These are phyloP conservation scores for Debaryomyces nepalensis DNA, from an alignment of 1,139 yeast species.

Conservation along the genomic window DNA sequence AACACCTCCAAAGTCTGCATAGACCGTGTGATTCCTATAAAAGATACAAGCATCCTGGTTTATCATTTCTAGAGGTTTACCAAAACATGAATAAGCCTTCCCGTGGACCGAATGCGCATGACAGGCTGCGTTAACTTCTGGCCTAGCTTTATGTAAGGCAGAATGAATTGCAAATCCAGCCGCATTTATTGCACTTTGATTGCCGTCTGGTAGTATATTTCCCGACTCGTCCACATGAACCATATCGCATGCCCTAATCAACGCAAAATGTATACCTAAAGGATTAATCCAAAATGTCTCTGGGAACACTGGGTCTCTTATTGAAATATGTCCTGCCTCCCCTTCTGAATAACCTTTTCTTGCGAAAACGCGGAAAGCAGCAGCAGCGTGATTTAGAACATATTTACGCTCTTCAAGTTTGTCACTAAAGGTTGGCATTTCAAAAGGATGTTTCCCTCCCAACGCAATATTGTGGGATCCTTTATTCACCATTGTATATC, in stretches of 20 bases:
- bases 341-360: slow-evolving; percentile 79
- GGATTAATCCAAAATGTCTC: slow-evolving; percentile 83
- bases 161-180: slow-evolving; percentile 86
- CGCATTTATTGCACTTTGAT: slow-evolving; percentile 67
- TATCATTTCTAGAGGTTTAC: slow-evolving; percentile 73
- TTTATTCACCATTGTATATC: slow-evolving; percentile 37
- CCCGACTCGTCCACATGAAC: slow-evolving; percentile 78
- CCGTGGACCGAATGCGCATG: slow-evolving; percentile 80
- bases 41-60: slow-evolving; percentile 78
- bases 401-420: slow-evolving; percentile 59
- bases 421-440: slow-evolving; percentile 56
- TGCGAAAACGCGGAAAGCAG: slow-evolving; percentile 78
- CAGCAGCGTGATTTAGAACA: slow-evolving; percentile 78
- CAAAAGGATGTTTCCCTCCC: slow-evolving; percentile 54
- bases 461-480: slow-evolving; percentile 56
- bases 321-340: slow-evolving; percentile 78
- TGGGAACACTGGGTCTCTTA: slow-evolving; percentile 76
- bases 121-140: slow-evolving; percentile 81
- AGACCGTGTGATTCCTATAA: slow-evolving; percentile 69
- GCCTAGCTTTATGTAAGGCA: slow-evolving; percentile 75
- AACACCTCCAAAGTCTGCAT: slow-evolving; percentile 75
- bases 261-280: slow-evolving; percentile 69
- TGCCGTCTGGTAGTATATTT: slow-evolving; percentile 66
- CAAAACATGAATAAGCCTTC: slow-evolving; percentile 75
- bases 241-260: slow-evolving; percentile 72